A percentile compares a stretch with the other conserved stretches of the same genome.
Evolutionary conservation across 2,329 filamentous ascomycete species (phyloP).

Genomic region (Pleomassaria siparia): DNA sequence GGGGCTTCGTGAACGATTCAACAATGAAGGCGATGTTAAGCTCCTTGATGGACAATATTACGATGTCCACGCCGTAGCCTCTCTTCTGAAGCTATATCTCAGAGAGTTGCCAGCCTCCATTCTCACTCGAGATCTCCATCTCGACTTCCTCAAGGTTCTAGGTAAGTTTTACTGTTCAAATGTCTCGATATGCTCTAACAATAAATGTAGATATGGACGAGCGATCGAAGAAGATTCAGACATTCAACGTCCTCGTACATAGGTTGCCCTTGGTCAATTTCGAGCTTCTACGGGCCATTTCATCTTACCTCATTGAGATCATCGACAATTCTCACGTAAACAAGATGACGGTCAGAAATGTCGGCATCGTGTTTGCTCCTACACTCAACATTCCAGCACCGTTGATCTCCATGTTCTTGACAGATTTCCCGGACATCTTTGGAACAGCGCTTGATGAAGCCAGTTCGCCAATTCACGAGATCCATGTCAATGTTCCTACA

Average conservation of each 20-base stretch:
- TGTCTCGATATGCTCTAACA: conserved; percentile 19
- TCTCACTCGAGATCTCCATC: conserved; percentile 83
- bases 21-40: conserved; percentile 87
- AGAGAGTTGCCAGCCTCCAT: conserved; percentile 90
- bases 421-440: conserved; percentile 87
- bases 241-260: conserved; percentile 76
- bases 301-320: conserved; percentile 86
- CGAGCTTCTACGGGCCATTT: conserved; percentile 78
- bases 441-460: conserved; percentile 65
- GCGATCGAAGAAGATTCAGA: conserved; percentile 72
- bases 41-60: conserved; percentile 84
- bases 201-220: conserved; percentile 65
- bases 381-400: conserved; percentile 95
- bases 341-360: conserved; percentile 96
- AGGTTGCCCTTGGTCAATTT: conserved; percentile 78
- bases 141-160: conserved; percentile 82
- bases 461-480: conserved; percentile 48
- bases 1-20: conserved; percentile 87
- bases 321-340: conserved; percentile 88
- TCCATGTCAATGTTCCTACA: conserved; percentile 44
- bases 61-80: conserved; percentile 94
- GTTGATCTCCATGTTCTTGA: conserved; percentile 89
- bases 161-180: conserved; percentile 44
- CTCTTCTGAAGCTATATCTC: conserved; percentile 89
- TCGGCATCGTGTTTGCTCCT: conserved; percentile 96